These are phyloP conservation scores for Diaporthe humulicola DNA, from an alignment of 2,329 filamentous ascomycete genomes.

Conservation along the genomic window DNA sequence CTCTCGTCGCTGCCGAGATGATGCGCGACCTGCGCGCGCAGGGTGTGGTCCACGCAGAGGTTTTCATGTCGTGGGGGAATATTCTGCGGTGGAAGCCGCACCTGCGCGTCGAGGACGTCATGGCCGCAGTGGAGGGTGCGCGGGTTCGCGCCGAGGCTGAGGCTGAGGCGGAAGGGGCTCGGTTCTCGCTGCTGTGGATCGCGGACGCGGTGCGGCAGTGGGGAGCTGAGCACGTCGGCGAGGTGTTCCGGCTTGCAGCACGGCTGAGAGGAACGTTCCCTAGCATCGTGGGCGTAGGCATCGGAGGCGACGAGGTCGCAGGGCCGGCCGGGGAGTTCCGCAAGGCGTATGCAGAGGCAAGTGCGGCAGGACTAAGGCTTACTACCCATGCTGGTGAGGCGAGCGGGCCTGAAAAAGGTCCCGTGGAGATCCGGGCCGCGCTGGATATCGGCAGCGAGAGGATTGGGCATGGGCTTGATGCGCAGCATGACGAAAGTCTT, in stretches of 20 bases:
- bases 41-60: slow-evolving; percentile 40
- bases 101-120: slow-evolving; percentile 38
- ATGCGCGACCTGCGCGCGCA: slow-evolving; percentile 36
- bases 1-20: slow-evolving; percentile 37
- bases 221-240: slow-evolving; percentile 32
- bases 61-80: slow-evolving; percentile 41
- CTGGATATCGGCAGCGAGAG: slow-evolving; percentile 39
- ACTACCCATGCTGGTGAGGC: slow-evolving; percentile 41
- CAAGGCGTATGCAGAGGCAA: slow-evolving; percentile 38
- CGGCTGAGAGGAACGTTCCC: slow-evolving; percentile 33
- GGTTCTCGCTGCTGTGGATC: slow-evolving; percentile 38
- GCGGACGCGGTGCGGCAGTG: slow-evolving; percentile 37
- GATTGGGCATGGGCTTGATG: slow-evolving; percentile 40
- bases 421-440: slow-evolving; percentile 38
- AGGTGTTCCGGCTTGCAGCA: slow-evolving; percentile 38
- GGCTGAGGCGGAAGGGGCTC: neutral
- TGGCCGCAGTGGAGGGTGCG: slow-evolving; percentile 37
- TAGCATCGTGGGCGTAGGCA: slow-evolving; percentile 39
- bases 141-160: slow-evolving; percentile 22
- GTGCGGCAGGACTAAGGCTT: slow-evolving; percentile 38
- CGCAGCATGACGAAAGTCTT: slow-evolving; percentile 38
- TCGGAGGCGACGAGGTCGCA: slow-evolving; percentile 39
- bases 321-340: slow-evolving; percentile 37
- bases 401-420: slow-evolving; percentile 37
- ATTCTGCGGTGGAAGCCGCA: slow-evolving; percentile 39